Conservation (phyloP, 768 basidiomycete species). For the Sarcodon aspratus region DNA sequence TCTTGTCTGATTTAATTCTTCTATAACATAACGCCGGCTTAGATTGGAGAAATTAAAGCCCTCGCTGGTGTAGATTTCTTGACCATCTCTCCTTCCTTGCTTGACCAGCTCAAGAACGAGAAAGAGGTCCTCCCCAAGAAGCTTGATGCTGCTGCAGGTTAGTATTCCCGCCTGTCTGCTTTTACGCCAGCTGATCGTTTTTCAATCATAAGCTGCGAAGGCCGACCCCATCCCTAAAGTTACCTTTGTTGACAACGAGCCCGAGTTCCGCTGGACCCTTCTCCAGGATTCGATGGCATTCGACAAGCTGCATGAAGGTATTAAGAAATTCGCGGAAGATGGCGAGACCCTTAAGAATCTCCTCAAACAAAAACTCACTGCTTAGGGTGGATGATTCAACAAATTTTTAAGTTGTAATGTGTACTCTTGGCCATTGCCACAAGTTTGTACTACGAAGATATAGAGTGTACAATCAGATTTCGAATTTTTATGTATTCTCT, state of each 20-base stretch:
- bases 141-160: slow-evolving; percentile 58
- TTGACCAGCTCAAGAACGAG: slow-evolving; percentile 87
- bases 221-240: slow-evolving; percentile 67
- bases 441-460: too few relatives aligned
- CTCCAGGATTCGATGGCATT: slow-evolving; percentile 96
- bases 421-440: too few relatives aligned
- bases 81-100: slow-evolving; percentile 84
- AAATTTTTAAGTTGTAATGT: too few relatives aligned
- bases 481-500: too few relatives aligned
- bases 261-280: slow-evolving; percentile 92
- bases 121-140: slow-evolving; percentile 71
- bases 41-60: slow-evolving; percentile 88
- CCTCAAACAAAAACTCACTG: slow-evolving; percentile 58
- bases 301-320: slow-evolving; percentile 97
- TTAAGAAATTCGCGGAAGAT: slow-evolving; percentile 97
- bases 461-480: too few relatives aligned
- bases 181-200: not conserved
- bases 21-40: slow-evolving; percentile 4
- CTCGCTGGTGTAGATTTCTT: slow-evolving; percentile 97
- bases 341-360: slow-evolving; percentile 79
- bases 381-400: slow-evolving; percentile 11
- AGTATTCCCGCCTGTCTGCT: slow-evolving; percentile 10
- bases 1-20: not conserved
- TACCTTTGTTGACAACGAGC: slow-evolving; percentile 80
- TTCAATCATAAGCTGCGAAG: slow-evolving; percentile 30